These are phyloP conservation scores for Daldinia sp. DNA, from an alignment of 2,329 filamentous ascomycete genomes.

Conservation along the genomic window DNA sequence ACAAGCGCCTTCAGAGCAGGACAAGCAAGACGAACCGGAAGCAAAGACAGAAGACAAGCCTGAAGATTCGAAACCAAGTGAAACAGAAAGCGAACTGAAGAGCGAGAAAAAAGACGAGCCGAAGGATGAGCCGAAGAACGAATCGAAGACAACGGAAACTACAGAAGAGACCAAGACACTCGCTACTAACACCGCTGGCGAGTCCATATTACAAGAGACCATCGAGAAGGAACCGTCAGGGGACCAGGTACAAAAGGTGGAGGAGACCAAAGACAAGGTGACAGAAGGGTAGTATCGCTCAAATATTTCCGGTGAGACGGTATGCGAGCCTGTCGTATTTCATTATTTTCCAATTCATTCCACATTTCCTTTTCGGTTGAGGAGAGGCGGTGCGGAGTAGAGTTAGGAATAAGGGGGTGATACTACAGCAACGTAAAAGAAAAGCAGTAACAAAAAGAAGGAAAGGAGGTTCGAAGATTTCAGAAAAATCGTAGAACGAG, in stretches of 20 bases:
- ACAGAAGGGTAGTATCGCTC: constrained; percentile 36
- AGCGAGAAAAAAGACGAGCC: constrained; percentile 17
- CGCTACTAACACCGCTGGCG: constrained; percentile 50
- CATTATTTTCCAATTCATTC: constrained; percentile 33
- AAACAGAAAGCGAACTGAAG: constrained; percentile 32
- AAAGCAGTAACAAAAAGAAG: not conserved
- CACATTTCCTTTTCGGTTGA: constrained; percentile 34
- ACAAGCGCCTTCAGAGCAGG: constrained; percentile 20
- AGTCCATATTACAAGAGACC: constrained; percentile 50
- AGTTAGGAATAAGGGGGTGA: constrained; percentile 18
- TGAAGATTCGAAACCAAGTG: constrained; percentile 21
- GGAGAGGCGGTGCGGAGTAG: constrained; percentile 33
- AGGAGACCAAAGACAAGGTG: constrained; percentile 47
- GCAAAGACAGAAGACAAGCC: constrained; percentile 12
- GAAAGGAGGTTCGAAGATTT: constrained; percentile 8
- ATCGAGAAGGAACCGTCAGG: constrained; percentile 47
- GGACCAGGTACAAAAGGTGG: constrained; percentile 49
- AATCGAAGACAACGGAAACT: constrained; percentile 3
- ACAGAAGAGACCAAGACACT: constrained; percentile 50
- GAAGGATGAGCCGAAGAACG: constrained; percentile 7
- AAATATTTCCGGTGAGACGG: constrained; percentile 18
- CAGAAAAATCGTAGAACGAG: constrained; percentile 30
- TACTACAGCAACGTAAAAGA: constrained; percentile 26
- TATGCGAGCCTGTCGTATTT: constrained; percentile 26
- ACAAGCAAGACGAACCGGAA: constrained; percentile 17